These are phyloP conservation scores for Ophiostoma perfectum DNA, from an alignment of 2,329 filamentous ascomycete species.

Conservation along the genomic window DNA sequence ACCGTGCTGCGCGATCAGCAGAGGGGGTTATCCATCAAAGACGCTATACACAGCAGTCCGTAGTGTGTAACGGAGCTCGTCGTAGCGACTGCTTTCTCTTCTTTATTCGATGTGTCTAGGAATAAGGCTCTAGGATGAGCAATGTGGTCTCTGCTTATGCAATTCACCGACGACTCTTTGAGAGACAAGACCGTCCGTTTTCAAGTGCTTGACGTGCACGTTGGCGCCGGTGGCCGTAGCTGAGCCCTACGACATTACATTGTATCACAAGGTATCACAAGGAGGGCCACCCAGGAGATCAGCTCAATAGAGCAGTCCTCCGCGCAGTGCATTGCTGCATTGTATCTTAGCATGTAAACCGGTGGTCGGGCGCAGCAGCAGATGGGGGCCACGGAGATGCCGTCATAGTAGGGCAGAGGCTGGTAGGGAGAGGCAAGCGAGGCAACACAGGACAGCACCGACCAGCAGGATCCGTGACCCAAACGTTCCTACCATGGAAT, in stretches of 20 bases:
- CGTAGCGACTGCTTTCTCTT: too few species aligned
- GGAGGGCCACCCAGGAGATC: background rate
- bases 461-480: constrained; percentile 11
- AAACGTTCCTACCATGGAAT: constrained; percentile 17
- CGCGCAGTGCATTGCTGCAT: background rate
- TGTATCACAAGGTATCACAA: background rate
- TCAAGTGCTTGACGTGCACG: background rate
- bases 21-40: too few species aligned
- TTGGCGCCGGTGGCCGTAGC: background rate
- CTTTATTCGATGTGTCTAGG: too few species aligned
- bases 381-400: background rate
- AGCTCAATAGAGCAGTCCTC: background rate
- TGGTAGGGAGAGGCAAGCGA: background rate
- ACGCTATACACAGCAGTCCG: too few species aligned
- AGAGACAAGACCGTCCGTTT: background rate
- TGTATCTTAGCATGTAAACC: background rate
- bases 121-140: too few species aligned
- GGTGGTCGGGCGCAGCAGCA: constrained; percentile 1
- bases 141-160: too few species aligned
- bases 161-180: background rate
- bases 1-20: too few species aligned
- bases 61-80: too few species aligned
- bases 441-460: background rate
- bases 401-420: constrained; percentile 1
- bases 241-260: background rate